Base-by-base conservation (phyloP, 2,329 filamentous ascomycete species). In the Macrophomina phaseolina region DNA sequence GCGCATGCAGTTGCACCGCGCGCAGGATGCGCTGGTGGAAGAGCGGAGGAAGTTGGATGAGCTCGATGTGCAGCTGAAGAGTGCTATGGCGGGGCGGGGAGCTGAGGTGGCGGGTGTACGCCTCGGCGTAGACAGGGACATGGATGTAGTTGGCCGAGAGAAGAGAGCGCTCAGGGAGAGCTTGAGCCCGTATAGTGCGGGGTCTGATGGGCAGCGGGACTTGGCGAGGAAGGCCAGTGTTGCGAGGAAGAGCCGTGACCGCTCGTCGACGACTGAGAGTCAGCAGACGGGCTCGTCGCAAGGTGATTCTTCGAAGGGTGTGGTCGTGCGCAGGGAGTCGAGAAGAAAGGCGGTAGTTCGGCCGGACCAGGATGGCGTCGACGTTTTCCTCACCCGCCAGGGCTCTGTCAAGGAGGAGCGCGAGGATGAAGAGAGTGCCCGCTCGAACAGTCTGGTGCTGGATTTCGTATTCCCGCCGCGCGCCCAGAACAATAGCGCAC, bases 81-180 rank as follows among this genome's bases (percentile, higher is more conserved):
- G 2, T 4, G 1, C 16, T 16, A 1, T 23, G 12, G 1, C 5
- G 1, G n/a, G 38, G 11, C 32, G 3, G 4, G n/a, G n/a, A 2
- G 36, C 11, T 12, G 36, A 12, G 36, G 36, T 12, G 11, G 36
- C 36, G 36, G 2, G 23, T 23, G 23, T 2, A 23, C 23, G 2
- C 23, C 23, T 23, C 23, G 23, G 23, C 23, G 30, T 34, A 18
- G 14, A 16, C 12, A 2, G 30, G 5, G 30, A 11, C 34, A 16
- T 5, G 3, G 52, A 38, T 9, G 16, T 5, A 3, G 28, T n/a
- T 5, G n/a, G 9, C n/a, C 52, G 32, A 4, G 52, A 55, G 34
- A 55, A 55, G 52, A 38, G 9, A n/a, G 52, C 52, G n/a, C 52
- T 55, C 3, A 18, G 52, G 34, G 11, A 55, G 34, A 55, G 52